Conservation (phyloP, 2,329 filamentous ascomycete species). For the Aspergillus sp. region DNA sequence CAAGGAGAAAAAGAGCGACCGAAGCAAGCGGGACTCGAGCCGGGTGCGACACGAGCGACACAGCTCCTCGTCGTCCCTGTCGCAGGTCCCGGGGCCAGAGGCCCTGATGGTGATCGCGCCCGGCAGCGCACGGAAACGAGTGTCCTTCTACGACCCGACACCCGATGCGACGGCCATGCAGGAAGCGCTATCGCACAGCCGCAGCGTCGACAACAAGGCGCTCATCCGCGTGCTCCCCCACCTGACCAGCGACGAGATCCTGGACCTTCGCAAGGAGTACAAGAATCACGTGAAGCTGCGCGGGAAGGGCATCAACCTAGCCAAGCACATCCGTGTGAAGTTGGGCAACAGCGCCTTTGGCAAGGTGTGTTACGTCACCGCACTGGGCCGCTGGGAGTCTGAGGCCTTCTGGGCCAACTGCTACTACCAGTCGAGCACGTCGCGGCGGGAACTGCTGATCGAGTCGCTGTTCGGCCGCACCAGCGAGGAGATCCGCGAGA, state of each 20-base stretch:
- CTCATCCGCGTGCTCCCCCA: conserved; percentile 81
- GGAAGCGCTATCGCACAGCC: conserved; percentile 66
- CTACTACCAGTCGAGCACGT: conserved; percentile 89
- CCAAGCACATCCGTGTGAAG: conserved; percentile 50
- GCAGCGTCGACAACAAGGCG: conserved; percentile 65
- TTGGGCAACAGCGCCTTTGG: conserved; percentile 61
- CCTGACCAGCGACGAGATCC: conserved; percentile 81
- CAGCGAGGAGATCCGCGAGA: conserved; percentile 80
- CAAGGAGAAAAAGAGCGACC: conserved; percentile 27
- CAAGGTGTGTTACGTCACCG: conserved; percentile 87
- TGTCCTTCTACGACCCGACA: conserved; percentile 77
- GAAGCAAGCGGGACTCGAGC: conserved; percentile 20
- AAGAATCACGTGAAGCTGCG: conserved; percentile 76
- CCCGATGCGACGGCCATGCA: conserved; percentile 75
- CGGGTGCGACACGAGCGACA: conserved; percentile 25
- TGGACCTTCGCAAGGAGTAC: conserved; percentile 83
- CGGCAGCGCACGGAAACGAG: conserved; percentile 57
- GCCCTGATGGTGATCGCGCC: conserved; percentile 44
- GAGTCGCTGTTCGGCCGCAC: conserved; percentile 87
- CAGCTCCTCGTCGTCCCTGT: conserved; percentile 14
- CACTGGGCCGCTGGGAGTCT: conserved; percentile 84
- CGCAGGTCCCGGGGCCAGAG: conserved; percentile 28
- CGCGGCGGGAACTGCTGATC: conserved; percentile 82
- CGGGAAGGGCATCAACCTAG: conserved; percentile 49
- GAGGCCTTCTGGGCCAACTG: conserved; percentile 98